Evolutionary conservation across 148 eudicot species (phyloP), one percentile per base, ranked within the genome.

Genomic region (Vaccinium myrtillus): DNA sequence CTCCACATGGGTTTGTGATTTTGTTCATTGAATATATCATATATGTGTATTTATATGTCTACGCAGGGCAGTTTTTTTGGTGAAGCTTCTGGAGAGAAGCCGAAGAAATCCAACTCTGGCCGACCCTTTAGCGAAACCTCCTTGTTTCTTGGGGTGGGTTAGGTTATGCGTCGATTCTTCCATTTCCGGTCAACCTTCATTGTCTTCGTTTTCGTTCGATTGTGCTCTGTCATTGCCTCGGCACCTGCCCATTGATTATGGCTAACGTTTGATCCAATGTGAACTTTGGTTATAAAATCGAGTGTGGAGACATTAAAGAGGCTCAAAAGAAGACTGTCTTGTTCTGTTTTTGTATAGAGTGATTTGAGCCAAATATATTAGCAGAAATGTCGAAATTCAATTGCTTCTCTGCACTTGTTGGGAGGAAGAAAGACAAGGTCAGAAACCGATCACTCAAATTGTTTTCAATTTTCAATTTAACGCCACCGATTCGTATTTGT

Each of bases 181-280:
- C 69, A 73, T 87, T 87, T 85, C 81, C 32, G 50, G 50, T 58
- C 79, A 53, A 51, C 81, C 16, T 78, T 76, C 39, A 51, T 78
- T 23, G 36, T 79, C 48, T 13, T 67, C 69, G n/a, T 23, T 19
- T 81, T 48, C 50, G 25, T 78, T 80, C 83, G 48, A 49, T 76
- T 78, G 81, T 73, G 83, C 55, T 85, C 88, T 87, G 63, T 73
- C 89, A 82, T 86, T 91, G 90, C 90, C 91, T 86, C 88, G 92
- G 89, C 90, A 88, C 56, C 82, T 94, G 63, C 96, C 96, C 67
- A 87, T 92, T 89, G 98, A 96, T 91, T 93, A 93, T 81, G 98
- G 98, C 94, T 96, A 94, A 96, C 87, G 59, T 82, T 59, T 85
- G 58, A 74, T 81, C 84, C 55, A 32, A 77, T 79, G 82, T 76